Conservation (phyloP, 768 basidiomycete species). For the Obba rivulosa region DNA sequence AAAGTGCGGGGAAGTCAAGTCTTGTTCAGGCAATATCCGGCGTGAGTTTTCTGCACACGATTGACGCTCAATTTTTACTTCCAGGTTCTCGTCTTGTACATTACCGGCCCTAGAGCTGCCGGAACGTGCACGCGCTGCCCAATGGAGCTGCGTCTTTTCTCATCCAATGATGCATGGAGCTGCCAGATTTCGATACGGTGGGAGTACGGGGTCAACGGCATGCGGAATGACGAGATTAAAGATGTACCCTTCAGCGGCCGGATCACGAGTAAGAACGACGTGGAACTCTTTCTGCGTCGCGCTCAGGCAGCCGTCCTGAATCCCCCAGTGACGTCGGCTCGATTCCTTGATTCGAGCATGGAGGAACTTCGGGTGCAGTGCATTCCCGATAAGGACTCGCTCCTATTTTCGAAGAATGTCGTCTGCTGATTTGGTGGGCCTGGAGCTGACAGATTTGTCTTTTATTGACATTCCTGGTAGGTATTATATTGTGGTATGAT, state of each 20-base stretch:
- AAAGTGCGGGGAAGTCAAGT: slow-evolving; percentile 43
- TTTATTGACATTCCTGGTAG: slow-evolving; percentile 24
- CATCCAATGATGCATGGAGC: slow-evolving; percentile 12
- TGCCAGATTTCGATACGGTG: slow-evolving; percentile 39
- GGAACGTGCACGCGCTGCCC: slow-evolving; percentile 44
- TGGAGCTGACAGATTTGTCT: slow-evolving; percentile 20
- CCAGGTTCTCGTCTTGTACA: slow-evolving; percentile 4
- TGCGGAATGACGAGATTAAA: slow-evolving; percentile 14
- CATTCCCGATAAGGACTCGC: too few relatives aligned
- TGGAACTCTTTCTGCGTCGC: slow-evolving; percentile 53
- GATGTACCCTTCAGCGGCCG: slow-evolving; percentile 36
- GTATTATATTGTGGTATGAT: too few relatives aligned
- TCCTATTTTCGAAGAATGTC: slow-evolving; percentile 20
- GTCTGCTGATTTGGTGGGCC: slow-evolving; percentile 22
- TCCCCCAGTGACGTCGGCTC: slow-evolving; percentile 29
- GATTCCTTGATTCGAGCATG: slow-evolving; percentile 6
- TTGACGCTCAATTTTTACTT: not conserved
- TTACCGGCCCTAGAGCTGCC: slow-evolving; percentile 16
- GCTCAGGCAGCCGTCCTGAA: slow-evolving; percentile 60
- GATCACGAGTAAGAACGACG: slow-evolving; percentile 34
- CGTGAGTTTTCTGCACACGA: slow-evolving; percentile 30
- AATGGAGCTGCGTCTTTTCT: slow-evolving; percentile 30
- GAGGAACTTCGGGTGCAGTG: not conserved
- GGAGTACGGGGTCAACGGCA: slow-evolving; percentile 33
- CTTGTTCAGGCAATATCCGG: slow-evolving; percentile 46